Base-by-base conservation (phyloP, 179 eudicot species). In the Spinacia oleracea region DNA sequence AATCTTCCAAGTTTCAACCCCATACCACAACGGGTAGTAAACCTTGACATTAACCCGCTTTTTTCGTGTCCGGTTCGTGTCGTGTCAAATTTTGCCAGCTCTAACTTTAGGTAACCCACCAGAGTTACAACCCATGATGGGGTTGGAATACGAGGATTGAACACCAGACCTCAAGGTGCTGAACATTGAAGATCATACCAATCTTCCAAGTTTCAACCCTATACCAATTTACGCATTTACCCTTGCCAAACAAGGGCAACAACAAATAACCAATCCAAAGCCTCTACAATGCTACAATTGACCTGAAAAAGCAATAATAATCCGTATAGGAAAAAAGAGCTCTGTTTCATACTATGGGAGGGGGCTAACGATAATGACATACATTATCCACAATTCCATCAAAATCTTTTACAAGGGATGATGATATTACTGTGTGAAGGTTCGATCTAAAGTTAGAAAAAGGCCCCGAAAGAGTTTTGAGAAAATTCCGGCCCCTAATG, bases 381-480 rank as follows among this genome's bases (percentile, higher is more conserved):
- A 10, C 70, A 45, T 51, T 35, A 65, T 59, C 71, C 74, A 43
- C 77, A 64, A 56, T 76, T 70, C 69, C 43, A 76, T n/a, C 83
- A 83, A 83, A 79, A 76, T 79, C 79, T 82, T 80, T 76, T 76
- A 82, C 83, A 85, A 72, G 73, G 62, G 25, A n/a, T n/a, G n/a
- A n/a, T n/a, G n/a, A n/a, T n/a, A n/a, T n/a, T 46, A 58, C 45
- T 81, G 35, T 69, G 55, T 58, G 73, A 42, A 34, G 70, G 29
- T 48, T 38, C 38, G 23, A 8, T 68, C n/a, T n/a, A n/a, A n/a
- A 79, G 65, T 55, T 40, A 40, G 67, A 50, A 70, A 70, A 71
- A 38, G 58, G 70, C 76, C 76, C 79, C 46, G 15, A 62, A 42
- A 20, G 14, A n/a, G n/a, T n/a, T 62, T 72, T 20, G 66, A 75